These are phyloP conservation scores for Sarocladiaceae sp. DNA, from an alignment of 2,329 filamentous ascomycete genomes.

Conservation along the genomic window DNA sequence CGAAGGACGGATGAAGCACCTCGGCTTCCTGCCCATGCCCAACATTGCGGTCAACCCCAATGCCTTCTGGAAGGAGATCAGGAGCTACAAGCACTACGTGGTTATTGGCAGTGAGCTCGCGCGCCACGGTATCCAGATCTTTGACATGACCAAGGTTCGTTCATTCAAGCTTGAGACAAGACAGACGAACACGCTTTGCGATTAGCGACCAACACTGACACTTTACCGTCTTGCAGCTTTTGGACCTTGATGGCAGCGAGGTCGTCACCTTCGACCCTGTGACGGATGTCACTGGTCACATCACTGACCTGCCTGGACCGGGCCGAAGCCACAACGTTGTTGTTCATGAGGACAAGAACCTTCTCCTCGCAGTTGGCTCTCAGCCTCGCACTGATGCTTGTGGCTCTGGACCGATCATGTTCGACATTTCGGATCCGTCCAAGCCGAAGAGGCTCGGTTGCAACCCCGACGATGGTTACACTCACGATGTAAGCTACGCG, in stretches of 20 bases:
- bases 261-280: slow-evolving; percentile 24
- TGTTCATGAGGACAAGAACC: slow-evolving; percentile 39
- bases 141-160: slow-evolving; percentile 52
- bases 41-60: slow-evolving; percentile 12
- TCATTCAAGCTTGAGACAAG: slow-evolving; percentile 33
- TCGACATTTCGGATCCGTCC: slow-evolving; percentile 46
- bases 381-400: slow-evolving; percentile 11
- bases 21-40: slow-evolving; percentile 29
- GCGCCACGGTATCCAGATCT: slow-evolving; percentile 55
- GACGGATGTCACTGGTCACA: slow-evolving; percentile 27
- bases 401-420: slow-evolving; percentile 38
- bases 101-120: slow-evolving; percentile 34
- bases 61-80: slow-evolving; percentile 31
- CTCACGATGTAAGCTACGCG: too few relatives aligned
- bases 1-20: slow-evolving; percentile 36
- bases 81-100: slow-evolving; percentile 26
- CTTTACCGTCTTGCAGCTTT: too few relatives aligned
- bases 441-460: slow-evolving; percentile 49
- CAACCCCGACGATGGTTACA: slow-evolving; percentile 48
- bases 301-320: slow-evolving; percentile 20
- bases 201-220: too few relatives aligned
- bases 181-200: too few relatives aligned
- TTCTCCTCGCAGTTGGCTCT: slow-evolving; percentile 21
- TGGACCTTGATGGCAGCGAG: too few relatives aligned
- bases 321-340: slow-evolving; percentile 47